Percentiles rank a stretch among this genome's conserved stretches.
phyloP scores from a whole-genome alignment of 345 rosid genomes.

The Linum lewisii region DNA sequence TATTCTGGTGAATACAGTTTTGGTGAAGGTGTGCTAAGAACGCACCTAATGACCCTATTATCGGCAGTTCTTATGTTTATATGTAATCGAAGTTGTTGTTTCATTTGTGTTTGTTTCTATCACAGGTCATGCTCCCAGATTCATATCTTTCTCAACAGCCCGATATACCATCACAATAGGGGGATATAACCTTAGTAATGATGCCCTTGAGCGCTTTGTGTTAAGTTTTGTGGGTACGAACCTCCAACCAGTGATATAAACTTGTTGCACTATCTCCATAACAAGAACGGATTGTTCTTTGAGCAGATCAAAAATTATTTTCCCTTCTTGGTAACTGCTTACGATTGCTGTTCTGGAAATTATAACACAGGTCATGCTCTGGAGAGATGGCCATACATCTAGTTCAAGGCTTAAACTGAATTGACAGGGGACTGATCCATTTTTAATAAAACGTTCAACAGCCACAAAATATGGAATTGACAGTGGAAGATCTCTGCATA shows the following conservation, averaged over 20 bases:
- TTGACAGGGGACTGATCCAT: no score
- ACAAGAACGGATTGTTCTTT: constrained; percentile 13
- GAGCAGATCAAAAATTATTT: constrained; percentile 28
- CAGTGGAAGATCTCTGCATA: no score
- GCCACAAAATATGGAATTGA: no score
- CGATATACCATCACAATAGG: not conserved
- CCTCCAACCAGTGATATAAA: constrained; percentile 16
- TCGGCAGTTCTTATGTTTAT: no score
- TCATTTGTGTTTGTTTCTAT: no score
- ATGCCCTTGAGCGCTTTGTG: constrained; percentile 23
- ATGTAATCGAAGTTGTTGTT: no score
- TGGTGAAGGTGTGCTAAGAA: no score
- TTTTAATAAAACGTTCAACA: no score
- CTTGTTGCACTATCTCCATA: not conserved
- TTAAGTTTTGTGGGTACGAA: constrained; percentile 35
- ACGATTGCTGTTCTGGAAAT: constrained; percentile 45
- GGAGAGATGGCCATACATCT: constrained; percentile 24
- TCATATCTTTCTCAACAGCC: not conserved
- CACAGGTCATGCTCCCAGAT: no score
- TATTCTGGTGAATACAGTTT: no score
- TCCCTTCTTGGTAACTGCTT: constrained; percentile 38
- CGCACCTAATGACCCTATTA: no score
- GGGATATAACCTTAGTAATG: constrained; percentile 17
- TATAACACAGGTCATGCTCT: constrained; percentile 27
- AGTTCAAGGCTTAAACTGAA: no score